phyloP scores from a whole-genome alignment of 2,329 filamentous ascomycete genomes.

The Emydomyces testavorans region DNA sequence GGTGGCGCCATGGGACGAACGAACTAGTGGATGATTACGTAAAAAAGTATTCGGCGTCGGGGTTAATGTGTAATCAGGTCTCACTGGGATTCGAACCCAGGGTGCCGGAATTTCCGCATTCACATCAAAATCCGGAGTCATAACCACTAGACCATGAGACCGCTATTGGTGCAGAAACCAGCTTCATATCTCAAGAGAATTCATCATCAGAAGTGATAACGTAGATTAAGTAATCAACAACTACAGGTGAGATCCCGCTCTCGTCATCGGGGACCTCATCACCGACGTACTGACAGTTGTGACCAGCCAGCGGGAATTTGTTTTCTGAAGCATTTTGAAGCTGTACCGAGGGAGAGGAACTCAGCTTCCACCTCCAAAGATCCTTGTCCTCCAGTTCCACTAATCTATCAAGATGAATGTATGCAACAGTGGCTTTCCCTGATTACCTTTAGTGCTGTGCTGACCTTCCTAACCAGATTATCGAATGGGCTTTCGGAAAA shows the following conservation, averaged over 20 bases:
- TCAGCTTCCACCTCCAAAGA: too few species aligned
- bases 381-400: not conserved
- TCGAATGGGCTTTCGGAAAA: conserved; percentile 99
- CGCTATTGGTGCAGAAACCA: too few species aligned
- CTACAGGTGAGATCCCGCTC: too few species aligned
- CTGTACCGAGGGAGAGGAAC: too few species aligned
- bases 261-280: not conserved
- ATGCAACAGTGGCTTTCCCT: not conserved
- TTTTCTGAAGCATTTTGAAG: too few species aligned
- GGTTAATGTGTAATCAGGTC: not conserved
- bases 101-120: not conserved
- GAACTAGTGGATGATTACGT: not conserved
- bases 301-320: too few species aligned
- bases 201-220: too few species aligned
- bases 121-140: conserved; percentile 8
- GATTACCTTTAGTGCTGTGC: not conserved
- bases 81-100: conserved; percentile 9
- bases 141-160: conserved; percentile 9
- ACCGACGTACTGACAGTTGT: too few species aligned
- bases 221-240: too few species aligned
- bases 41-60: not conserved
- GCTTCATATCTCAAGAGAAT: too few species aligned
- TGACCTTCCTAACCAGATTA: conserved; percentile 54
- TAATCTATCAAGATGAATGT: conserved; percentile 9
- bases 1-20: not conserved